Percentiles rank a stretch among this genome's conserved stretches.
These are phyloP conservation scores for Fusarium fracticaudum DNA, from an alignment of 2,329 filamentous ascomycete genomes.

Conservation along the genomic window DNA sequence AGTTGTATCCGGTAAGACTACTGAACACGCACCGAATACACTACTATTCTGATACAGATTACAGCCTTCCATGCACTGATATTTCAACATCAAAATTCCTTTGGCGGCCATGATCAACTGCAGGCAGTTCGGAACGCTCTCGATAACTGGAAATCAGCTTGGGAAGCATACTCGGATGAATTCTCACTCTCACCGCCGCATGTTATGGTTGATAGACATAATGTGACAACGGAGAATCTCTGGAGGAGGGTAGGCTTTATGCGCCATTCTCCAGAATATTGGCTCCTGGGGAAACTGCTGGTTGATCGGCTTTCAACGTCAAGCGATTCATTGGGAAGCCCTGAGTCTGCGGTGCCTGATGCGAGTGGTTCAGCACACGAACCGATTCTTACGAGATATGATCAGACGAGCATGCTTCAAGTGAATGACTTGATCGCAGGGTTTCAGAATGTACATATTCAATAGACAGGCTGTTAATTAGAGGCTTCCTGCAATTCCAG, in stretches of 20 bases:
- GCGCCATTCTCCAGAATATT: not conserved
- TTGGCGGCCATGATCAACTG: not conserved
- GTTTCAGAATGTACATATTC: conserved; percentile 9
- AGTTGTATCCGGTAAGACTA: not conserved
- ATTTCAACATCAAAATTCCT: not conserved
- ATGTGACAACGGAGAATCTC: not conserved
- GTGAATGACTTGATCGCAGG: conserved; percentile 1
- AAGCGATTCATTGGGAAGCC: not conserved
- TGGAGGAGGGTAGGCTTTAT: not conserved
- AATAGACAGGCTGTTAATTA: not conserved
- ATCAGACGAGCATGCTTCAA: conserved; percentile 11
- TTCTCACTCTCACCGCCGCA: not conserved
- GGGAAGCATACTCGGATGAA: not conserved
- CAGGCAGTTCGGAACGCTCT: not conserved
- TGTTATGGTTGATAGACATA: not conserved
- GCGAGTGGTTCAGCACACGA: not conserved
- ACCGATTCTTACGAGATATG: not conserved
- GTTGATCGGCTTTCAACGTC: not conserved
- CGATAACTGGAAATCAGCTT: not conserved
- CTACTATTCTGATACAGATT: not conserved
- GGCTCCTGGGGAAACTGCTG: not conserved
- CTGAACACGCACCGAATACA: accelerated
- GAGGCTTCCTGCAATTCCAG: accelerated
- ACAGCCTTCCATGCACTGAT: not conserved
- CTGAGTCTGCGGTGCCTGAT: not conserved